Conservation (phyloP, 1,284 basidiomycete genomes). For the Heterobasidion irregulare region DNA sequence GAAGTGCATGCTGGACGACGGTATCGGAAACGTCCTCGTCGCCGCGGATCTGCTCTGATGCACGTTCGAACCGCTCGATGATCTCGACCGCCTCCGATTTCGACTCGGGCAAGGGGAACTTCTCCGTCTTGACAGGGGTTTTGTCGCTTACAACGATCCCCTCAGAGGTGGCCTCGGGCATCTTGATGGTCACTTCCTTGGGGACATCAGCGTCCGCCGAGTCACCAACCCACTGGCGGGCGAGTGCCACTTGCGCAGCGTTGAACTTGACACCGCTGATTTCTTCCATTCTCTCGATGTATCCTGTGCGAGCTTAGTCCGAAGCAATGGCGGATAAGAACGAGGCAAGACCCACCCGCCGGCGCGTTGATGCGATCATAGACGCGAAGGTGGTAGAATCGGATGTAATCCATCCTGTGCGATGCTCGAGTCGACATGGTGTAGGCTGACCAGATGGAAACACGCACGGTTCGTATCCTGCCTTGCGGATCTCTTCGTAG, state of each 20-base stretch:
- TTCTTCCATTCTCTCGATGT: slow-evolving; percentile 66
- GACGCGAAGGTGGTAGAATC: slow-evolving; percentile 84
- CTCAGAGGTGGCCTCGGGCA: slow-evolving; percentile 36
- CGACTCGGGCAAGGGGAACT: slow-evolving; percentile 56
- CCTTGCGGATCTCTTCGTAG: slow-evolving; percentile 74
- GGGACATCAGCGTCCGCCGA: slow-evolving; percentile 33
- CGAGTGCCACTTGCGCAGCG: slow-evolving; percentile 81
- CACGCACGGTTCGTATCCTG: slow-evolving; percentile 75
- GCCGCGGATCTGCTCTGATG: slow-evolving; percentile 41
- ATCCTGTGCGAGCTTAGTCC: slow-evolving; percentile 17
- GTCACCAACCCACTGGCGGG: slow-evolving; percentile 71
- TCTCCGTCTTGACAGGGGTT: slow-evolving; percentile 45
- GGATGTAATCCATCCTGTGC: slow-evolving; percentile 65
- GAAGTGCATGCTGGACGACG: slow-evolving; percentile 72
- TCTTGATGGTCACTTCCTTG: slow-evolving; percentile 42
- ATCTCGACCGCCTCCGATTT: slow-evolving; percentile 58
- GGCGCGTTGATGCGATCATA: slow-evolving; percentile 92
- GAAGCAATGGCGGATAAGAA: not conserved
- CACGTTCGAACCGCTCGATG: slow-evolving; percentile 60
- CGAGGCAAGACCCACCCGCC: slow-evolving; percentile 25
- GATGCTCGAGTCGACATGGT: not conserved
- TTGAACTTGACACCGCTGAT: slow-evolving; percentile 75
- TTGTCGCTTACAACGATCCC: slow-evolving; percentile 37
- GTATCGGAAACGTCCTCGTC: slow-evolving; percentile 62
- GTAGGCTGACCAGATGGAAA: not conserved